Evolutionary conservation across 306 rosid species (phyloP).

Genomic region (Citrullus colocynthis): DNA sequence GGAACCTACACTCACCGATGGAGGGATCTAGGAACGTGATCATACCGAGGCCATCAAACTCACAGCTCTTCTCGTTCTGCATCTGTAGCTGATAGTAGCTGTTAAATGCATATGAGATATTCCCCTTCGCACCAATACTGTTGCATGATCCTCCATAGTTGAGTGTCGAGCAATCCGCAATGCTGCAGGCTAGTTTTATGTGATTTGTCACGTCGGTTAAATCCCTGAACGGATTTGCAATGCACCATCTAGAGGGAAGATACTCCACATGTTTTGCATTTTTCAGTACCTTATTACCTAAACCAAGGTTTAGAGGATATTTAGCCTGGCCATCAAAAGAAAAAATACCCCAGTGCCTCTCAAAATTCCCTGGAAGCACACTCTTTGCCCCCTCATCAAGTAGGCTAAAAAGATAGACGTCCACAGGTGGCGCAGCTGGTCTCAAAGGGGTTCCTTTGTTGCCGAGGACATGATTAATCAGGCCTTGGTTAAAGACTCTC

Average conservation of each 20-base stretch:
- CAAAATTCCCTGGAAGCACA: constrained; percentile 77
- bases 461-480: constrained; percentile 45
- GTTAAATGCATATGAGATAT: constrained; percentile 85
- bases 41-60: constrained; percentile 81
- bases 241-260: constrained; percentile 92
- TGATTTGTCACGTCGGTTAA: constrained; percentile 47
- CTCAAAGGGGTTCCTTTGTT: constrained; percentile 83
- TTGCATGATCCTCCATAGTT: constrained; percentile 89
- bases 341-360: constrained; percentile 94
- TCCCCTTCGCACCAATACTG: constrained; percentile 74
- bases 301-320: constrained; percentile 67
- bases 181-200: constrained; percentile 63
- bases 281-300: constrained; percentile 46
- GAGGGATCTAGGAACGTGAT: constrained; percentile 83
- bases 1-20: constrained; percentile 67
- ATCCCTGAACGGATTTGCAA: constrained; percentile 60
- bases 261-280: constrained; percentile 70
- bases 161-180: constrained; percentile 90
- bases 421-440: constrained; percentile 61
- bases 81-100: constrained; percentile 83
- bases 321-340: constrained; percentile 92
- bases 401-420: constrained; percentile 63
- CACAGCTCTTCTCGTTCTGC: constrained; percentile 70
- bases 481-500: constrained; percentile 80
- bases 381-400: constrained; percentile 90